Evolutionary conservation across 2,329 filamentous ascomycete genomes (phyloP), one percentile per base, ranked within the genome.

Genomic region (Penicillium janthinellum): DNA sequence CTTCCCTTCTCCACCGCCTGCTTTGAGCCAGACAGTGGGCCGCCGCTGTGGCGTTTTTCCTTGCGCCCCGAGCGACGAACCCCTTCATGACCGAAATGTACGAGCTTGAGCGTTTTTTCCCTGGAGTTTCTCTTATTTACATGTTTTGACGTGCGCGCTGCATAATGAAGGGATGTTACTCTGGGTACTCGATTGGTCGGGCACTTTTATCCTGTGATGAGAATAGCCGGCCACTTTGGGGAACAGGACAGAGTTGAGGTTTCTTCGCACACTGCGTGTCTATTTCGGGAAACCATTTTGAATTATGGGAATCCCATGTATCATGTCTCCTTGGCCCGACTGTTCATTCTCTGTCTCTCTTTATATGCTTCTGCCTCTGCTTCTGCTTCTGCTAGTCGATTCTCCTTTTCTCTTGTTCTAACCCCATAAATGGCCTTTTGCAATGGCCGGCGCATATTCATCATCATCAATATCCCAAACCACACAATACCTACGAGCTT

Each of bases 71-170:
- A 63, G 47, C 64, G 62, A 65, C 58, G 57, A 25, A 62, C 65
- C 63, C 48, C 65, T 69, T 67, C 65, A 75, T 68, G 71, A 76
- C 66, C 66, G 64, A 62, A 64, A 73, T 75, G 70, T 74, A 76
- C 70, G 73, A 75, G 71, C 70, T 67, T 72, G 70, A 72, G 73
- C 71, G 72, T 68, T 70, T 66, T 73, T 70, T 66, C 59, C 68
- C 58, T 58, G 31, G 60, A 62, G 60, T 58, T 54, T 59, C 69
- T 69, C 65, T 72, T 70, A 63, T 69, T 65, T 61, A 67, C 64
- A 69, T 54, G 51, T 64, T 67, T 58, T 45, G 39, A 57, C 44
- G 42, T 58, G 57, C 57, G 60, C 61, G 41, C 61, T 64, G 57
- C 55, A 61, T 63, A 63, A 64, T 63, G 62, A 58, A 60, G 60